Base-by-base conservation (phyloP, 2,329 filamentous ascomycete species). In the Neurospora sp. region DNA sequence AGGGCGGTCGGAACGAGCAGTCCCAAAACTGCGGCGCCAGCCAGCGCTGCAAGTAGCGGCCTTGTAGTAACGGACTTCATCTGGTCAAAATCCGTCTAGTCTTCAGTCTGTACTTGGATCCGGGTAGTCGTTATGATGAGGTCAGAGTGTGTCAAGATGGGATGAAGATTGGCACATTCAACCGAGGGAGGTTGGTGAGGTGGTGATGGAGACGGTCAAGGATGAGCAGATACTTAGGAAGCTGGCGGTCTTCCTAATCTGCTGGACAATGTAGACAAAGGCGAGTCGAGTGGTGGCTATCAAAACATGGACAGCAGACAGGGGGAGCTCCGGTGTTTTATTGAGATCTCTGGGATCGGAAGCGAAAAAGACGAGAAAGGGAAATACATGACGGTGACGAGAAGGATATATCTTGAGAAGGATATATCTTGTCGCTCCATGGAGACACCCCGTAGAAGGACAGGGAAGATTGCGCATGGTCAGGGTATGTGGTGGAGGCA, bases 1-100 rank as follows among this genome's bases (percentile, higher is more conserved):
- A 78, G 76, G 38, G 67, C 75, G 19, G 72, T 72, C 0, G 78
- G 77, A 62, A 77, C 67, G 11, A 77, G 28, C 52, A 62, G 67
- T 6, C 75, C 75, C 68, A 79, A 70, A 17, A 75, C 68, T n/a
- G 73, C 72, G 8, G 69, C 72, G 73, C 75, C 72, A 43, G 73
- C 75, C 38, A 75, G 67, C 67, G 68, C 71, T 23, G 68, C 66
- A 23, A 75, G 38, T 23, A 74, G 28, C n/a, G 71, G 71, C 28
- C 52, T 62, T 62, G 52, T 62, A n/a, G 28, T 62, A n/a, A 62
- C 7, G 52, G 52, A 62, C 52, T 62, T 62, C 52, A 62, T 62
- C 52, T 62, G 52, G 52, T 36, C 52, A 33, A 62, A n/a, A n/a
- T 36, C 52, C 23, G 23, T 62, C 15, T 17, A 62, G 52, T 33